Evolutionary conservation across 106 monocot genomes (phyloP), one percentile per base, ranked within the genome.

Genomic region (Dendrobium catenatum): DNA sequence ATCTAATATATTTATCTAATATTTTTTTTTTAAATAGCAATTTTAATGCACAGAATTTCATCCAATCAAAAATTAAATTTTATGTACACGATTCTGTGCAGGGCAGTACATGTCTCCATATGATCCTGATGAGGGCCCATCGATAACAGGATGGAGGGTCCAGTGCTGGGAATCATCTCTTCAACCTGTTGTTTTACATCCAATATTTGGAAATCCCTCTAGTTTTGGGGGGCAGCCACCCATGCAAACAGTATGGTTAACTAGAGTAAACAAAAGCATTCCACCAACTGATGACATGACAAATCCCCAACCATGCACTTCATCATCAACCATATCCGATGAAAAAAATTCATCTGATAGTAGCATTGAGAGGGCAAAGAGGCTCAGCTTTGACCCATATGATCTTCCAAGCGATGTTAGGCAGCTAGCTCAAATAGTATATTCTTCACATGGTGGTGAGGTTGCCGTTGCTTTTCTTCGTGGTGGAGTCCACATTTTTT

Each of bases 51-150:
- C 33, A 9, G 4, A 70, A 70, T 15, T 33, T 70, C 29, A 13
- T 4, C 16, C 70, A 70, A 74, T 31, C n/a, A 1, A 74, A 42
- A 13, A n/a, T 11, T 1, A 20, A 20, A 19, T n/a, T 55, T 44
- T 43, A 42, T 43, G 4, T 74, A 42, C 11, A 20, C 24, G 9
- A 29, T 70, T 81, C 9, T 24, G 18, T 88, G 61, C 83, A 99
- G 99, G 99, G 27, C 99, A 99, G 76, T 99, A 99, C 68, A 99
- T 99, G 99, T 99, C 99, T 80, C 99, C 99, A 70, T 99, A 99
- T 93, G 95, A 99, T 84, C 99, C 99, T 47, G 95, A 99, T 81
- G 95, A 99, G 84, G 99, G 99, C 29, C 99, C 99, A 77, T 99
- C 99, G 72, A 99, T 99, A 80, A 95, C 99, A 43, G 95, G 99